phyloP scores from a whole-genome alignment of 805 yeast genomes.

The Saccharomyces paradoxus region DNA sequence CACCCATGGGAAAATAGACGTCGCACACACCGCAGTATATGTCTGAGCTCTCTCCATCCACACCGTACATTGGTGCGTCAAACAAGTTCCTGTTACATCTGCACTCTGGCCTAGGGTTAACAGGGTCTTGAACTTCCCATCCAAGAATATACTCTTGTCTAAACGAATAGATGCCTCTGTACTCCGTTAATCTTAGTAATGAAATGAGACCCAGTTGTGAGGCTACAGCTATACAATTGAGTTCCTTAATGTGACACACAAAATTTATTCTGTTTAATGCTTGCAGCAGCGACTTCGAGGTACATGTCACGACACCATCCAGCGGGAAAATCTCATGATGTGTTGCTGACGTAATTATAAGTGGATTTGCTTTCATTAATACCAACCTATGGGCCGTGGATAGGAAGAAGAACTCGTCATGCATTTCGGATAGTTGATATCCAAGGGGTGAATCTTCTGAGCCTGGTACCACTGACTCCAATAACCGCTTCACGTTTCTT shows the following conservation, averaged over 20 bases:
- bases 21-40: conserved; percentile 14
- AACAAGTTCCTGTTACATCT: conserved; percentile 3
- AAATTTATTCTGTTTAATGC: conserved; percentile 13
- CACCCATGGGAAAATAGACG: conserved; percentile 13
- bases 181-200: conserved; percentile 21
- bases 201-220: conserved; percentile 21
- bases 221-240: conserved; percentile 23
- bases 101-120: conserved; percentile 1
- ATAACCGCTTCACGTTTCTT: conserved; percentile 11
- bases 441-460: conserved; percentile 9
- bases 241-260: conserved; percentile 19
- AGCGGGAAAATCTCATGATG: conserved; percentile 17
- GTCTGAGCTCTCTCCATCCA: background rate
- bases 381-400: conserved; percentile 10
- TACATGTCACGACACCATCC: conserved; percentile 7
- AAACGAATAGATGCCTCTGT: conserved; percentile 22
- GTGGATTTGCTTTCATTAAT: conserved; percentile 17
- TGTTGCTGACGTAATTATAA: conserved; percentile 19
- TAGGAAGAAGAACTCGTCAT: conserved; percentile 15
- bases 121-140: conserved; percentile 19
- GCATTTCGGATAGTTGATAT: conserved; percentile 8
- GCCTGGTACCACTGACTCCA: conserved; percentile 3
- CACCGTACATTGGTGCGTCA: background rate
- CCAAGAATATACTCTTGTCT: conserved; percentile 26
- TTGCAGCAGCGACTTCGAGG: background rate